Percentiles rank a stretch among this genome's conserved stretches.
phyloP scores from a whole-genome alignment of 345 rosid species.

The Erysimum cheiranthoides region DNA sequence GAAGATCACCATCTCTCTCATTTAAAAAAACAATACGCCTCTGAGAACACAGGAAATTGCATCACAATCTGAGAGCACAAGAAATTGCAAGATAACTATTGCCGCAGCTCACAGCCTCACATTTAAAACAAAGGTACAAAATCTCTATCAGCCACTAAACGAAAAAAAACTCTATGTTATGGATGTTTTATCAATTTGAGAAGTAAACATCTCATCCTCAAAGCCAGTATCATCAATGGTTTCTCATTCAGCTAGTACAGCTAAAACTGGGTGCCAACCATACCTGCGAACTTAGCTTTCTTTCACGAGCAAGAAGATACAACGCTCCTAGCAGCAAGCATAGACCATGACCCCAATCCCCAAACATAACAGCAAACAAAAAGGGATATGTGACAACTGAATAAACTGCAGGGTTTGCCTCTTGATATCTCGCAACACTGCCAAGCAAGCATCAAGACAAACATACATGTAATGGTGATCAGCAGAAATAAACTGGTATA shows the following conservation, averaged over 20 bases:
- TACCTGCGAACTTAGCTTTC: conserved; percentile 80
- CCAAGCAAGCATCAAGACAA: conserved; percentile 50
- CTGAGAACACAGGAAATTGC: conserved; percentile 15
- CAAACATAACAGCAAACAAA: conserved; percentile 99
- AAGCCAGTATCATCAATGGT: conserved; percentile 2
- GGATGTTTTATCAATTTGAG: neutral
- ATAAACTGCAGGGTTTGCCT: conserved; percentile 97
- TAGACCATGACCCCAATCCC: conserved; percentile 99
- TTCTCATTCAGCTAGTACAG: conserved; percentile 17
- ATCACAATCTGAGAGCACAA: conserved; percentile 14
- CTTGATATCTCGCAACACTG: conserved; percentile 98
- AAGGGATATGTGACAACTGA: conserved; percentile 89
- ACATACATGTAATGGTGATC: conserved; percentile 26
- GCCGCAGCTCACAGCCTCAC: conserved; percentile 5
- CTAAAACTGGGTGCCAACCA: conserved; percentile 20
- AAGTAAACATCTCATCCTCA: conserved; percentile 19
- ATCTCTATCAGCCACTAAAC: conserved; percentile 22
- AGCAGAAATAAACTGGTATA: conserved; percentile 23
- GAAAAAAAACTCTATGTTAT: conserved; percentile 10
- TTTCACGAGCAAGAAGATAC: conserved; percentile 85
- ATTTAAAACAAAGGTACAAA: conserved; percentile 12
- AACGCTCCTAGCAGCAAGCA: conserved; percentile 94
- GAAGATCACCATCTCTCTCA: conserved; percentile 17
- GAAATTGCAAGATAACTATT: conserved; percentile 17
- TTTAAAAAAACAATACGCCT: conserved; percentile 3